Percentiles rank a stretch among this genome's conserved stretches.
Conservation (phyloP, 2,329 filamentous ascomycete genomes). For the Microascus cirrosus region DNA sequence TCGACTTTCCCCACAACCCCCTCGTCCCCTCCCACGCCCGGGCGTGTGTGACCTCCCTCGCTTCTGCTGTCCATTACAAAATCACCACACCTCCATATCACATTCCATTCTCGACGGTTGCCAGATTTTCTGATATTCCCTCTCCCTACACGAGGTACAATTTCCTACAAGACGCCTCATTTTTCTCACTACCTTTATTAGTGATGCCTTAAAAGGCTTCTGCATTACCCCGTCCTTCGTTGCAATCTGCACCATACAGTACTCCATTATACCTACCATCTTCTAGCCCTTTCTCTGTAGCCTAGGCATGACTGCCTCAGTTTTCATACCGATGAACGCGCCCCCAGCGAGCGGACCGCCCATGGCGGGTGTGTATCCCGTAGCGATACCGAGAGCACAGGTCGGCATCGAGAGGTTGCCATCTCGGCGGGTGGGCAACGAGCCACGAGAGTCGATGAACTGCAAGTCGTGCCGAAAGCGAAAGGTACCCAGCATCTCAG, state of each 20-base stretch:
- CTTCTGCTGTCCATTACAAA: conserved; percentile 1
- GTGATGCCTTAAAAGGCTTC: not conserved
- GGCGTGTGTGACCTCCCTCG: not conserved
- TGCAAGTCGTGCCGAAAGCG: conserved; percentile 89
- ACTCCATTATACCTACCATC: not conserved
- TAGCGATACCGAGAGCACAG: conserved; percentile 60
- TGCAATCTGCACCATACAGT: not conserved
- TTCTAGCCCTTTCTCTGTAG: not conserved
- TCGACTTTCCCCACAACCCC: not conserved
- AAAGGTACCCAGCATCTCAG: conserved; percentile 46
- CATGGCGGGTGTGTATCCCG: conserved; percentile 31
- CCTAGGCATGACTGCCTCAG: conserved; percentile 24
- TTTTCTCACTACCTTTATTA: not conserved
- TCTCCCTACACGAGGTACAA: not conserved
- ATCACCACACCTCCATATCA: not conserved
- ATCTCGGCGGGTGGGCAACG: conserved; percentile 56
- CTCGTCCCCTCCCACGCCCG: not conserved
- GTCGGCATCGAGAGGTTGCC: conserved; percentile 73
- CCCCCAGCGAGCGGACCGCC: conserved; percentile 29
- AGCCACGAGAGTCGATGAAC: conserved; percentile 86
- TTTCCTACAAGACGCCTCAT: not conserved
- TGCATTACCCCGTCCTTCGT: not conserved
- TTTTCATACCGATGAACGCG: conserved; percentile 28
- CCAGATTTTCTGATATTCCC: not conserved
- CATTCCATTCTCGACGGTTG: not conserved